Conservation (phyloP, 139 green algal genomes). For the Micractinium sp. region DNA sequence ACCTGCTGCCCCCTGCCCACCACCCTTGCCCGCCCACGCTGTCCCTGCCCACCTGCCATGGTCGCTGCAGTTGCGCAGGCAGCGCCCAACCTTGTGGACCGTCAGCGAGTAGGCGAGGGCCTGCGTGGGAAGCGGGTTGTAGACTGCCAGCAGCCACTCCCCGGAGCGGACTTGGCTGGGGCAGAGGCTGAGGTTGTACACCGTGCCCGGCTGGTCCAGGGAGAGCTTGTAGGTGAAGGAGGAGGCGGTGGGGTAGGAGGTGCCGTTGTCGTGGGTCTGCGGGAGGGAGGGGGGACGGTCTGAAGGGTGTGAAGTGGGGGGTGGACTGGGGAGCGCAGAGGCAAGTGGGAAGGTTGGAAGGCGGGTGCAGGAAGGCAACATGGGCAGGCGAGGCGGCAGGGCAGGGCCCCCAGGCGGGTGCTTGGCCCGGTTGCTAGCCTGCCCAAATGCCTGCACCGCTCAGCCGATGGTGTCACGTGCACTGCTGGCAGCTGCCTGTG, state of each 20-base stretch:
- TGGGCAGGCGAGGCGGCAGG: too few species aligned
- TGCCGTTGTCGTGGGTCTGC: conserved; percentile 13
- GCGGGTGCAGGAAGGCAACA: background rate
- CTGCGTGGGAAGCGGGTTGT: conserved; percentile 61
- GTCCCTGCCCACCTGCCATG: conserved; percentile 41
- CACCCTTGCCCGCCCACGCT: background rate
- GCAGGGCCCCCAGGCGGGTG: too few species aligned
- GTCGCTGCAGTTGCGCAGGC: conserved; percentile 62
- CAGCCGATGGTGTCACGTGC: too few species aligned
- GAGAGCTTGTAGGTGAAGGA: conserved; percentile 51
- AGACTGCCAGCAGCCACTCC: conserved; percentile 48
- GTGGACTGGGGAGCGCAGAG: background rate
- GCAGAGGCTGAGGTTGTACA: conserved; percentile 45
- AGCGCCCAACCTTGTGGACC: conserved; percentile 38
- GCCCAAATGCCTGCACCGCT: background rate
- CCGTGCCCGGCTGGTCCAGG: conserved; percentile 38
- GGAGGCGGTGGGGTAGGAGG: conserved; percentile 25
- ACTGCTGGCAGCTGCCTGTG: too few species aligned
- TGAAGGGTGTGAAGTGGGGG: too few species aligned
- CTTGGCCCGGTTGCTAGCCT: too few species aligned
- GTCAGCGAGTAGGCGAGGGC: conserved; percentile 58
- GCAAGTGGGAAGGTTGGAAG: background rate
- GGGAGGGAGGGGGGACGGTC: background rate
- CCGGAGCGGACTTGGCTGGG: conserved; percentile 40
- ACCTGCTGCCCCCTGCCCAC: background rate